Base-by-base conservation (phyloP, 345 rosid species). In the Eutrema japonicum region DNA sequence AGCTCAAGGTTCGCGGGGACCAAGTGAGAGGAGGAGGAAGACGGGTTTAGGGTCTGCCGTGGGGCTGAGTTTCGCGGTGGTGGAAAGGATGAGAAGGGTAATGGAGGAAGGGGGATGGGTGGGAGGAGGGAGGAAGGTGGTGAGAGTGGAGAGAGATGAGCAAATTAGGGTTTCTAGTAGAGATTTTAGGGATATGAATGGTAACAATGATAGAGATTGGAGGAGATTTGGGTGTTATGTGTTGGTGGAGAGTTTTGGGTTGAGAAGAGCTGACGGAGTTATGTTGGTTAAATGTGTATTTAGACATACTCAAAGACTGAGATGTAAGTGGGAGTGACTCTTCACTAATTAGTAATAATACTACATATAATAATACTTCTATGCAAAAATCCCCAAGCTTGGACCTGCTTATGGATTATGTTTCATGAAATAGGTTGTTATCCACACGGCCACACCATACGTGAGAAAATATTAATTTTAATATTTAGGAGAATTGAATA, bases 191-290 rank as follows among this genome's bases (percentile, higher is more conserved):
- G 43, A 42, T 65, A 0, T 11, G 78, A 68, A 64, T 55, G 73
- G 40, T 46, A 16, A 70, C 22, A 47, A 70, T 63, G 66, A 35
- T 11, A 69, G 64, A 38, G 80, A 51, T 5, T 82, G 96, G 95
- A 84, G 75, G 57, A 85, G 78, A 57, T 82, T 85, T 51, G 79
- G 84, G 32, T 87, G 89, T 60, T 88, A 83, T 73, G 80, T 68
- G 61, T 82, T 90, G 88, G 92, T 88, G 11, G 92, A 90, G 85
- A 88, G 87, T 9, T 88, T 90, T 77, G 89, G 87, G 36, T 37
- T 85, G 74, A 85, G 81, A 70, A 88, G 96, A 72, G 81, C 90
- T 83, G 86, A 90, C 81, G 94, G 87, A 61, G 83, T 80, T 48
- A 40, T 83, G 75, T 82, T 80, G 50, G 66, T 90, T 49, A 78